phyloP scores from a whole-genome alignment of 106 monocot genomes.

The Dendrobium catenatum region DNA sequence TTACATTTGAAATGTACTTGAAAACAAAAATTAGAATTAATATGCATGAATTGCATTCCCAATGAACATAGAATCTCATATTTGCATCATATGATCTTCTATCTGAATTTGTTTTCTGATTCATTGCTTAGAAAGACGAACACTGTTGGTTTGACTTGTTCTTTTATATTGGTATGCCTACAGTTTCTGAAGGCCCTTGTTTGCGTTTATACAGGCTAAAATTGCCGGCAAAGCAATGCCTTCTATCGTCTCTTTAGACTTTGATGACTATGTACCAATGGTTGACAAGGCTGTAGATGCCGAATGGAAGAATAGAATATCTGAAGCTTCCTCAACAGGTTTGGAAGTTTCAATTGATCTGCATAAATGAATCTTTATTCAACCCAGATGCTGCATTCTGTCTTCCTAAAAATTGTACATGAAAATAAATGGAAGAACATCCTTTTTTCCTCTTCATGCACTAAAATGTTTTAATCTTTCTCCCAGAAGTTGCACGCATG shows the following conservation, averaged over 20 bases:
- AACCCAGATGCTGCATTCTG: not conserved
- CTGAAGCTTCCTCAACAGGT: slow-evolving; percentile 1
- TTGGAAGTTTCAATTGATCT: not conserved
- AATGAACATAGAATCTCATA: too few relatives aligned
- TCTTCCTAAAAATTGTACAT: not conserved
- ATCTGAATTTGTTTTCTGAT: not conserved
- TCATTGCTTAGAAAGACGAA: not conserved
- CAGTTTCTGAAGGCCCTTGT: not conserved
- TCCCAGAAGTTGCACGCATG: not conserved
- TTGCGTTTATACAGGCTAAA: slow-evolving; percentile 8
- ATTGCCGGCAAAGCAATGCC: not conserved
- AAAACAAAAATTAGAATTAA: too few relatives aligned
- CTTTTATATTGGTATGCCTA: not conserved
- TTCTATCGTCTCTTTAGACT: not conserved
- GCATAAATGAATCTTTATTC: not conserved
- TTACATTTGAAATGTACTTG: too few relatives aligned
- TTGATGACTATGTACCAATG: slow-evolving; percentile 6
- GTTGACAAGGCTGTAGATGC: slow-evolving; percentile 21
- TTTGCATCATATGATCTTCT: not conserved
- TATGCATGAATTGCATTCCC: too few relatives aligned
- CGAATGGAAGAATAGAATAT: slow-evolving; percentile 17
- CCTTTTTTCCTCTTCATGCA: not conserved
- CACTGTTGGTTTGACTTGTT: not conserved
- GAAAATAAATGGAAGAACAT: not conserved
- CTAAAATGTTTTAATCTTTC: not conserved